Percentiles rank a stretch among this genome's conserved stretches.
phyloP scores from a whole-genome alignment of 148 eudicot genomes.

The Cornus suecica region DNA sequence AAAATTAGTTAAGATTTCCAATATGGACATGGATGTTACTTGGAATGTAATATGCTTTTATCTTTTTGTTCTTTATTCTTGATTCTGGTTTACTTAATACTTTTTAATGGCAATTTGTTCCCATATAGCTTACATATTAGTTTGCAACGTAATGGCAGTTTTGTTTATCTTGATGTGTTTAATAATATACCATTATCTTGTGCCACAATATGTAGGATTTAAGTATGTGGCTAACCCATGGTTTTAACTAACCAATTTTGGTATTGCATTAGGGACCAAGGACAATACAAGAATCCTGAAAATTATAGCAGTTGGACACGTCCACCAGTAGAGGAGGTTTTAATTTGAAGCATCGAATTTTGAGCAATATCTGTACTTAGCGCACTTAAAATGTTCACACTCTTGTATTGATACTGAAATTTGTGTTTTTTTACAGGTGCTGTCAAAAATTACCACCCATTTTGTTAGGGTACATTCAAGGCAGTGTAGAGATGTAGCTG shows the following conservation, averaged over 20 bases:
- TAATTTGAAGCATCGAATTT: slow-evolving; percentile 9
- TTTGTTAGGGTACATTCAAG: slow-evolving; percentile 74
- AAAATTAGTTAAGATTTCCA: neutral
- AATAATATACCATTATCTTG: neutral
- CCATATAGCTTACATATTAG: too few relatives aligned
- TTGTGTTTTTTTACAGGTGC: slow-evolving; percentile 40
- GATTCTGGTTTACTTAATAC: neutral
- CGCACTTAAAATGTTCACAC: neutral
- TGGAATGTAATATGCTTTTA: neutral
- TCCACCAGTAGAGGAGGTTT: slow-evolving; percentile 91
- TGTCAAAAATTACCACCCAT: slow-evolving; percentile 66
- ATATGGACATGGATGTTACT: neutral
- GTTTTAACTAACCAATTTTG: neutral
- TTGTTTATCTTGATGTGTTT: neutral
- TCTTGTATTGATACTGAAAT: neutral
- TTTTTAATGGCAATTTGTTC: too few relatives aligned
- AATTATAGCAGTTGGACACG: slow-evolving; percentile 57
- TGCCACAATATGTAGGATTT: neutral
- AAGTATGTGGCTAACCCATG: neutral
- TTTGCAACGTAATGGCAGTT: neutral
- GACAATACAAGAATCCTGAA: slow-evolving; percentile 58
- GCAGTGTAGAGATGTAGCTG: slow-evolving; percentile 84
- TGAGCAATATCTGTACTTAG: neutral
- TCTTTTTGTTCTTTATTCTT: too few relatives aligned
- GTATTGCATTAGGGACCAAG: slow-evolving; percentile 63